phyloP scores from a whole-genome alignment of 2,329 filamentous ascomycete genomes.

The Aureobasidium sp. region DNA sequence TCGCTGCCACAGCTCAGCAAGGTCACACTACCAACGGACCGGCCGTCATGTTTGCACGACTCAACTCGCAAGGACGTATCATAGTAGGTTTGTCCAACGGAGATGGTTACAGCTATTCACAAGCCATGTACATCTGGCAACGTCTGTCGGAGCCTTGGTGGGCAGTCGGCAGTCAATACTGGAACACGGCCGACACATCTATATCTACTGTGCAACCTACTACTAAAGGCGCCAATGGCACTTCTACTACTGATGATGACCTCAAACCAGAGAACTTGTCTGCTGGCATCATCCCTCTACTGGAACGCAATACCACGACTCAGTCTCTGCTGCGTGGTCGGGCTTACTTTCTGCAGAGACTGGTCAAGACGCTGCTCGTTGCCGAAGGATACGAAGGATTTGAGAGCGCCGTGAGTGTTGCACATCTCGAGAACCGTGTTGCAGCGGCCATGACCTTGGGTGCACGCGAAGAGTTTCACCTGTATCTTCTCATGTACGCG shows the following conservation, averaged over 20 bases:
- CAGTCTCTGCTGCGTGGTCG: conserved; percentile 87
- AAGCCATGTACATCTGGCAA: conserved; percentile 84
- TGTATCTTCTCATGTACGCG: conserved; percentile 97
- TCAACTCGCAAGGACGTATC: conserved; percentile 80
- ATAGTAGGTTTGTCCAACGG: conserved; percentile 90
- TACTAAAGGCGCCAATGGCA: conserved; percentile 15
- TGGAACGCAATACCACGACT: conserved; percentile 90
- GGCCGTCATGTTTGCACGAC: conserved; percentile 78
- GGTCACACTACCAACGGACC: conserved; percentile 72
- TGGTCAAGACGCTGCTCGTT: conserved; percentile 81
- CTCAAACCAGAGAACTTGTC: conserved; percentile 58
- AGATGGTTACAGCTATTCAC: conserved; percentile 85
- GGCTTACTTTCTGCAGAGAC: conserved; percentile 80
- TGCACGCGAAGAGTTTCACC: conserved; percentile 82
- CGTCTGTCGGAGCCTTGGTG: conserved; percentile 96
- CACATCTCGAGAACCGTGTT: conserved; percentile 89
- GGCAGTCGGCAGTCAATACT: conserved; percentile 96
- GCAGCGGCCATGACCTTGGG: conserved; percentile 79
- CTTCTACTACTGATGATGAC: conserved; percentile 34
- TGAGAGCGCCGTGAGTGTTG: conserved; percentile 84
- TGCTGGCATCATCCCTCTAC: conserved; percentile 82
- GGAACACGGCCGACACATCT: conserved; percentile 93
- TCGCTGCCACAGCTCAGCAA: conserved; percentile 70
- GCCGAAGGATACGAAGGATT: conserved; percentile 88
- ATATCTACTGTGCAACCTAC: conserved; percentile 66